Base-by-base conservation (phyloP, 192 early-diverging fungal genomes). In the Haplosporangium gracile region DNA sequence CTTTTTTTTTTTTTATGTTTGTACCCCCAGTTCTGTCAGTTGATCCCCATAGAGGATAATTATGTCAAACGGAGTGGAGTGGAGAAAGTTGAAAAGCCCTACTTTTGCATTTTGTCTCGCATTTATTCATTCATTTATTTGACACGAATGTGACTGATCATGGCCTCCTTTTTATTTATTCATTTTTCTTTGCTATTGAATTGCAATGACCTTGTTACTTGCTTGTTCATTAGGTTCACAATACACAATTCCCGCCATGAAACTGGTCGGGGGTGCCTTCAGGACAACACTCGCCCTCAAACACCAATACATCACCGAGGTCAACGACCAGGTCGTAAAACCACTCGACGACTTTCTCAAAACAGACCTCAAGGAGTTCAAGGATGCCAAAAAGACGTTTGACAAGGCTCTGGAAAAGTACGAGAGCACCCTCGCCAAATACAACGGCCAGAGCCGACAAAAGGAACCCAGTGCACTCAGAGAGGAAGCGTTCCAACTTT, bases 401-500 rank as follows among this genome's bases (percentile, higher is more conserved):
- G 88, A 94, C 49, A 87, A 89, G 40, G 68, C 83, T 76, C 68
- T 91, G 77, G 84, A 93, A 74, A 88, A 88, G 55, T 95, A 95
- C 75, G 95, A 95, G 88, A 92, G 81, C 38, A 92, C 91, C 34
- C 79, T 95, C 18, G 77, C 84, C 16, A 91, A 89, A 79, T 95
- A 95, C 71, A 89, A 88, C 29, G 73, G 82, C 29, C 87, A 93
- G 34, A 92, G 92, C 53, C 90, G 92, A 34, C 89, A 90, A 68
- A 95, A 95, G 60, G 95, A 95, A 88, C 77, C 93, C 38, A 92
- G 91, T 55, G 91, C 93, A 22, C 72, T 95, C 20, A 81, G 92
- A 57, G 95, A 95, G 80, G 95, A 95, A 77, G 93, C 94, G 0
- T 95, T 94, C 65, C 91, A 94, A 60, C 81, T 95, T 34, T 94